Conservation (phyloP, 371 early-diverging fungal species). For the Quaeritorhiza haematococci region DNA sequence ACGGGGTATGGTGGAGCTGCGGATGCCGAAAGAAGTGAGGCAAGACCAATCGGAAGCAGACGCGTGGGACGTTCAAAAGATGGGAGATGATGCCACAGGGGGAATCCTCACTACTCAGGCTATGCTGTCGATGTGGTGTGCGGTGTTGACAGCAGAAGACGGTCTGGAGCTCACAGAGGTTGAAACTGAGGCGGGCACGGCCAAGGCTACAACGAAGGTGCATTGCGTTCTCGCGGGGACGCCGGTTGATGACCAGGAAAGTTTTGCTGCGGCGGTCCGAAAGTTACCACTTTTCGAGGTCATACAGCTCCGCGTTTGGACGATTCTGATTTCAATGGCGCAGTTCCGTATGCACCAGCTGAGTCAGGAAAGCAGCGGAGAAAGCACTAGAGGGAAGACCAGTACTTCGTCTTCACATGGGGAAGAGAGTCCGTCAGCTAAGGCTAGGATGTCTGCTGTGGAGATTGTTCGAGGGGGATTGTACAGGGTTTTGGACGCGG, state of each 20-base stretch:
- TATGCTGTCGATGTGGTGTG: slow-evolving; percentile 4
- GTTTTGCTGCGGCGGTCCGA: no score
- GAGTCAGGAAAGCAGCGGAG: no score
- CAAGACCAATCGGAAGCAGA: no score
- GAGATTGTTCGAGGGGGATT: not conserved
- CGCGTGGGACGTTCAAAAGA: slow-evolving; percentile 1
- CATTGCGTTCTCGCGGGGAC: not conserved
- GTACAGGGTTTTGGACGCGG: not conserved
- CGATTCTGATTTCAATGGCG: slow-evolving; percentile 7
- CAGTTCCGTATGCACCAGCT: not conserved
- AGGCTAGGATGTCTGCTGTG: not conserved
- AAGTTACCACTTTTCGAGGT: no score
- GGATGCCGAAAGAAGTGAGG: no score
- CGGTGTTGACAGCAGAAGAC: slow-evolving; percentile 16
- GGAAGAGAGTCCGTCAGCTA: no score
- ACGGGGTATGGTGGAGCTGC: no score
- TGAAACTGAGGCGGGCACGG: no score
- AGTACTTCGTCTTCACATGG: no score
- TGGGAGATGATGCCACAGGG: not conserved
- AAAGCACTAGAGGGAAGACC: no score
- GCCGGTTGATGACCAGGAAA: no score
- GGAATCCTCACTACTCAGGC: slow-evolving; percentile 5
- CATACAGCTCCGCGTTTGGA: slow-evolving; percentile 20
- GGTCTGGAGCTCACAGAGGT: no score
- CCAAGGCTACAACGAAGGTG: not conserved